phyloP scores from a whole-genome alignment of 257 asterid species.

The Solanum appendiculatum region DNA sequence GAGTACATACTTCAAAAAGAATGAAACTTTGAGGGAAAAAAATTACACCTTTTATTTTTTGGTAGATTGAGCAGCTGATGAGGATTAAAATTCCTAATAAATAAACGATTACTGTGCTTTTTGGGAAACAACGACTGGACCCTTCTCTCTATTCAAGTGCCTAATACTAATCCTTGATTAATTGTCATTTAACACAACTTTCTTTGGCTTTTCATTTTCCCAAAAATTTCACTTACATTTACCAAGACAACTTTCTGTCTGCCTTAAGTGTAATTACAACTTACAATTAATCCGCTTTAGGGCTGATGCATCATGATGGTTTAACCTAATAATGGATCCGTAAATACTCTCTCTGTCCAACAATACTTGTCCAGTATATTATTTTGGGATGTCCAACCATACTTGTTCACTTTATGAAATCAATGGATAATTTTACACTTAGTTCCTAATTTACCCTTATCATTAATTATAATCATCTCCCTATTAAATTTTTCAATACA shows the following conservation, averaged over 20 bases:
- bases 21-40: neutral
- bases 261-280: neutral
- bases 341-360: too few species aligned
- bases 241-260: neutral
- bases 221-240: neutral
- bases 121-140: neutral
- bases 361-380: too few species aligned
- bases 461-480: too few species aligned
- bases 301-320: neutral
- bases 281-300: neutral
- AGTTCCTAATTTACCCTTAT: too few species aligned
- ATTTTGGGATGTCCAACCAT: too few species aligned
- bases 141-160: neutral
- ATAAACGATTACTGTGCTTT: neutral
- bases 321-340: neutral
- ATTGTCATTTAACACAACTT: neutral
- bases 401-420: too few species aligned
- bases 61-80: neutral
- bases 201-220: neutral
- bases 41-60: neutral
- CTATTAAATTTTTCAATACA: too few species aligned
- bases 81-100: neutral
- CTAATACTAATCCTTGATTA: too few species aligned
- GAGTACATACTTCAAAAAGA: neutral
- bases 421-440: too few species aligned